phyloP scores from a whole-genome alignment of 306 rosid genomes.

The Betula pendula region DNA sequence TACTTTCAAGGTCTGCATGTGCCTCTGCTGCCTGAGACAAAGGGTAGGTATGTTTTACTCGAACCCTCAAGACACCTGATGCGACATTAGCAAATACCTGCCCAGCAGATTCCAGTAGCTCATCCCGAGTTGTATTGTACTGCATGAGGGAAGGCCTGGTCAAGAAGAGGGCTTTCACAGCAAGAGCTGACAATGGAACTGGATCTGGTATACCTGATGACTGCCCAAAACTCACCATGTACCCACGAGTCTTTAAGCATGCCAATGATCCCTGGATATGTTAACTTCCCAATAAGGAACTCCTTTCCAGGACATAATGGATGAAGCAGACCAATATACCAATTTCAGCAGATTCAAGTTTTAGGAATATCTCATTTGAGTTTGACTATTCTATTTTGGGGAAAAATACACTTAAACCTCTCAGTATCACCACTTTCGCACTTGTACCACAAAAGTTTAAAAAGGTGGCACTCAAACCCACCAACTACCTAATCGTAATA shows the following conservation, averaged over 20 bases:
- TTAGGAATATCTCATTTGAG: too few species aligned
- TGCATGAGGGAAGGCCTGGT: slow-evolving; percentile 74
- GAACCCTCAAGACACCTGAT: slow-evolving; percentile 60
- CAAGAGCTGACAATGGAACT: slow-evolving; percentile 68
- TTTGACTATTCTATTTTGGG: too few species aligned
- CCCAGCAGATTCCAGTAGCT: slow-evolving; percentile 67
- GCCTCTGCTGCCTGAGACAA: slow-evolving; percentile 78
- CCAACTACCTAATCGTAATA: too few species aligned
- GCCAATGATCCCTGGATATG: slow-evolving; percentile 72
- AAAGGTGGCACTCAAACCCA: too few species aligned
- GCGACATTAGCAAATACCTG: slow-evolving; percentile 65
- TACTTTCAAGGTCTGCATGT: slow-evolving; percentile 71
- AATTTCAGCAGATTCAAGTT: too few species aligned
- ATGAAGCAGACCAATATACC: too few species aligned
- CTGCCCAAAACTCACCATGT: slow-evolving; percentile 88
- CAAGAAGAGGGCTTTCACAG: slow-evolving; percentile 70
- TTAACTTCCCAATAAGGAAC: neutral
- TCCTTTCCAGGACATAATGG: too few species aligned
- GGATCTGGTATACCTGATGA: slow-evolving; percentile 90
- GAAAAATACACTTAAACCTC: too few species aligned
- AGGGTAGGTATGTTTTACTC: slow-evolving; percentile 81
- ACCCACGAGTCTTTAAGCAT: slow-evolving; percentile 66
- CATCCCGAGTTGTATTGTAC: slow-evolving; percentile 57
- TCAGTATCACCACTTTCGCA: too few species aligned
- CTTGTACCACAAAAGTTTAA: too few species aligned